Evolutionary conservation across 805 yeast species (phyloP).

Genomic region (Danielia oregonensis): DNA sequence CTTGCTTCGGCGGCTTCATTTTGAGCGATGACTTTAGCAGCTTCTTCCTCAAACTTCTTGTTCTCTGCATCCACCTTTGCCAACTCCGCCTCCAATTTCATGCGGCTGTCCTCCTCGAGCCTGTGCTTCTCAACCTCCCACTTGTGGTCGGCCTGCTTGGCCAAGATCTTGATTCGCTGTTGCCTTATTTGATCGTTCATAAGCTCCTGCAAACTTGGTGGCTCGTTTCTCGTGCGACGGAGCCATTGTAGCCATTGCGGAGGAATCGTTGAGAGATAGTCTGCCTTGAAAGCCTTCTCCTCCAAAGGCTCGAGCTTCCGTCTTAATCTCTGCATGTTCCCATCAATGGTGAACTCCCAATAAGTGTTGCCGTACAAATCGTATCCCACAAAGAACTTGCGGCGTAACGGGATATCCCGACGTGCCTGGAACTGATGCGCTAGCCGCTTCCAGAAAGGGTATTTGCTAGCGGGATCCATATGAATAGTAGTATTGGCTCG

Average conservation of each 20-base stretch:
- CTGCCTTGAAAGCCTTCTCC: conserved; percentile 47
- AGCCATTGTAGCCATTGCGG: conserved; percentile 86
- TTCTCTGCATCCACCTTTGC: conserved; percentile 16
- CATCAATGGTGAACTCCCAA: conserved; percentile 71
- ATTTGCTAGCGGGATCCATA: conserved; percentile 49
- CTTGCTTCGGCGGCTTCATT: conserved; percentile 3
- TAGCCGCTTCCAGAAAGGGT: conserved; percentile 48
- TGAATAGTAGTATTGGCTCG: neutral
- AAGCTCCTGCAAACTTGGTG: conserved; percentile 66
- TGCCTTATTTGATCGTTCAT: conserved; percentile 55
- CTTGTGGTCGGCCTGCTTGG: conserved; percentile 43
- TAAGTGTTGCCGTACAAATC: conserved; percentile 82
- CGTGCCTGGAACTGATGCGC: conserved; percentile 58
- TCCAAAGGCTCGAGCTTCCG: conserved; percentile 59
- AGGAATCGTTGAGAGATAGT: conserved; percentile 56
- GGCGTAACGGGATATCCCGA: conserved; percentile 64
- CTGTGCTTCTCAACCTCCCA: conserved; percentile 36
- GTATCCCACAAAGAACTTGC: conserved; percentile 66
- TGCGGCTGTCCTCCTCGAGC: conserved; percentile 30
- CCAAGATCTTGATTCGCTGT: conserved; percentile 46
- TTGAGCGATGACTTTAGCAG: neutral
- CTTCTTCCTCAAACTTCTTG: conserved; percentile 6
- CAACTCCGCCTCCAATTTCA: conserved; percentile 29
- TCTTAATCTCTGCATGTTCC: conserved; percentile 50
- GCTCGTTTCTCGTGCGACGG: conserved; percentile 51